These are phyloP conservation scores for Stachybotrys echinatus DNA, from an alignment of 2,329 filamentous ascomycete species.

Conservation along the genomic window DNA sequence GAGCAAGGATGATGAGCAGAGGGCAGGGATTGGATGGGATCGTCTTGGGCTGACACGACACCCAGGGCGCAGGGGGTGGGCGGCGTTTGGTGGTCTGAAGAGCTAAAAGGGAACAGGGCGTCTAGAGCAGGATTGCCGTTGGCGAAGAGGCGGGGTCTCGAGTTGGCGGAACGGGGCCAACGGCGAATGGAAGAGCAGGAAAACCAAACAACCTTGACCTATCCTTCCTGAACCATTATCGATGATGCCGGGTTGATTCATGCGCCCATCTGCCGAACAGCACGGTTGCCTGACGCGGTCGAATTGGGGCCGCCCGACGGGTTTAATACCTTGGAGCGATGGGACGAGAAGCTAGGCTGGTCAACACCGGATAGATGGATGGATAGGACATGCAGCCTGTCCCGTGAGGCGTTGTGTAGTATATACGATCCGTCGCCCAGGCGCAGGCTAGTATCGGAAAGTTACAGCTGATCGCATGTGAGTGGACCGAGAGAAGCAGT, in stretches of 20 bases:
- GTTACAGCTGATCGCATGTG: too few relatives aligned
- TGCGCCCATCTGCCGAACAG: neutral
- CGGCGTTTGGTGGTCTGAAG: neutral
- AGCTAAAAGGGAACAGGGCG: neutral
- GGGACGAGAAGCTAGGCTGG: too few relatives aligned
- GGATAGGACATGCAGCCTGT: too few relatives aligned
- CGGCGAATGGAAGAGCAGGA: neutral
- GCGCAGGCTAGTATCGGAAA: too few relatives aligned
- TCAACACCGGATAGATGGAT: too few relatives aligned
- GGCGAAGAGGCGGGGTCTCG: neutral
- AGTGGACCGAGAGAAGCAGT: too few relatives aligned
- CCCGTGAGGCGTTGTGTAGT: too few relatives aligned
- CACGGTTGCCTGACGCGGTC: too few relatives aligned
- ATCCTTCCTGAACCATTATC: neutral
- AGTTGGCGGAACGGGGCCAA: neutral
- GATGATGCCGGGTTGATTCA: neutral
- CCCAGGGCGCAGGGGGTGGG: slow-evolving; percentile 1
- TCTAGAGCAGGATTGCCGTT: neutral
- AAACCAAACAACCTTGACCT: neutral
- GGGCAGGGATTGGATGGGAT: slow-evolving; percentile 23
- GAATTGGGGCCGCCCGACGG: too few relatives aligned
- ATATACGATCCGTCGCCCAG: too few relatives aligned
- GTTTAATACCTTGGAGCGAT: too few relatives aligned
- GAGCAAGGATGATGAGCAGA: slow-evolving; percentile 12
- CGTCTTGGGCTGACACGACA: slow-evolving; percentile 25